A percentile compares a stretch with the other conserved stretches of the same genome.
Conservation (phyloP, 2,329 filamentous ascomycete genomes). For the Claviceps pusilla region DNA sequence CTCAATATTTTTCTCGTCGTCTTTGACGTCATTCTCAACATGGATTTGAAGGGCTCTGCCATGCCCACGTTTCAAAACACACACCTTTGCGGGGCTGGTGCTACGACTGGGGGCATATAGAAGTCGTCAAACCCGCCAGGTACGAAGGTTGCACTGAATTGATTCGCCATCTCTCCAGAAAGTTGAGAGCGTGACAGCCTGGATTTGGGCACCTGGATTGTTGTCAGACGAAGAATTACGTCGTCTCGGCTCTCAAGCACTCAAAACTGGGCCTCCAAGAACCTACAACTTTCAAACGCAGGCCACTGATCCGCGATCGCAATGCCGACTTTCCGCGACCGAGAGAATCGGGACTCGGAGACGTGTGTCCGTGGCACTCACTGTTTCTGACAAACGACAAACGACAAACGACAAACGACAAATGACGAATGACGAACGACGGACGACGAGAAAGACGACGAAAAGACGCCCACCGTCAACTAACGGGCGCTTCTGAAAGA, state of each 20-base stretch:
- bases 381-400: too few species aligned
- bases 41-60: too few species aligned
- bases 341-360: neutral
- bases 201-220: neutral
- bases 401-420: neutral
- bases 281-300: neutral
- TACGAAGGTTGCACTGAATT: constrained; percentile 41
- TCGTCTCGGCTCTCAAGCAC: neutral
- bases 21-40: neutral
- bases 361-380: neutral
- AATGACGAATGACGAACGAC: neutral
- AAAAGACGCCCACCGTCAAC: neutral
- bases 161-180: constrained; percentile 11
- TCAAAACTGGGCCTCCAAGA: neutral
- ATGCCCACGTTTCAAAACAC: constrained; percentile 10
- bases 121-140: constrained; percentile 44
- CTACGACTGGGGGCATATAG: constrained; percentile 45
- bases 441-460: neutral
- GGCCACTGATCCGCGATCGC: too few species aligned
- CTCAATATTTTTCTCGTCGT: neutral
- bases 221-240: neutral
- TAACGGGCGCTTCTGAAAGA: neutral
- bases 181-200: constrained; percentile 9
- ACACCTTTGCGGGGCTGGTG: constrained; percentile 43
- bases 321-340: neutral